Evolutionary conservation across 208 protist genomes (phyloP).

Genomic region (Trypanosoma brucei): DNA sequence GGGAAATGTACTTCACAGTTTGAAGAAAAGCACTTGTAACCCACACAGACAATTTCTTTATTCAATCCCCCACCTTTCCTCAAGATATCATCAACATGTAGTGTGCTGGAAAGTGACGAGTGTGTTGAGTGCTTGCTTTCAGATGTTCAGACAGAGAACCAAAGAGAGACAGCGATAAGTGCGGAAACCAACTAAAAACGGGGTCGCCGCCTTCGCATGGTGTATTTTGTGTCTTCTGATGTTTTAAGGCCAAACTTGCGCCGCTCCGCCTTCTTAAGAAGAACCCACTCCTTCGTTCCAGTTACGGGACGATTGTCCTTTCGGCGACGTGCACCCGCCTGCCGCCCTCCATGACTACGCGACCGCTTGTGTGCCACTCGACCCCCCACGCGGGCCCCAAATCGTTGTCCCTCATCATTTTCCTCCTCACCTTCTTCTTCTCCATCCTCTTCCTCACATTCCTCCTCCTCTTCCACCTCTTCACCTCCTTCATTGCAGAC

Average conservation of each 20-base stretch:
- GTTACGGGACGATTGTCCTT: slow-evolving; percentile 69
- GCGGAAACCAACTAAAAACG: slow-evolving; percentile 67
- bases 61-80: no score
- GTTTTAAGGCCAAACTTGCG: slow-evolving; percentile 89
- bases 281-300: slow-evolving; percentile 92
- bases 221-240: slow-evolving; percentile 93
- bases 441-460: slow-evolving; percentile 34
- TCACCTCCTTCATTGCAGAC: slow-evolving; percentile 20
- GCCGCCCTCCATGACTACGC: slow-evolving; percentile 18
- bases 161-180: background rate
- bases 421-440: slow-evolving; percentile 20
- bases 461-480: slow-evolving; percentile 24
- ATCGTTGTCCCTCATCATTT: slow-evolving; percentile 29
- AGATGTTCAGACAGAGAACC: background rate
- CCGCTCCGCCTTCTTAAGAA: slow-evolving; percentile 93
- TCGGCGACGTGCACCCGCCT: slow-evolving; percentile 36
- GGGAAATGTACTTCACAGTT: no score
- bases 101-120: no score
- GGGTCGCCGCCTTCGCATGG: slow-evolving; percentile 87
- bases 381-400: slow-evolving; percentile 17
- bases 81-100: no score
- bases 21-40: no score
- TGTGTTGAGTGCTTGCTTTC: no score
- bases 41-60: no score
- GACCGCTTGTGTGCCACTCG: slow-evolving; percentile 30